Base-by-base conservation (phyloP, 441 rosid species). In the Manihot esculenta region DNA sequence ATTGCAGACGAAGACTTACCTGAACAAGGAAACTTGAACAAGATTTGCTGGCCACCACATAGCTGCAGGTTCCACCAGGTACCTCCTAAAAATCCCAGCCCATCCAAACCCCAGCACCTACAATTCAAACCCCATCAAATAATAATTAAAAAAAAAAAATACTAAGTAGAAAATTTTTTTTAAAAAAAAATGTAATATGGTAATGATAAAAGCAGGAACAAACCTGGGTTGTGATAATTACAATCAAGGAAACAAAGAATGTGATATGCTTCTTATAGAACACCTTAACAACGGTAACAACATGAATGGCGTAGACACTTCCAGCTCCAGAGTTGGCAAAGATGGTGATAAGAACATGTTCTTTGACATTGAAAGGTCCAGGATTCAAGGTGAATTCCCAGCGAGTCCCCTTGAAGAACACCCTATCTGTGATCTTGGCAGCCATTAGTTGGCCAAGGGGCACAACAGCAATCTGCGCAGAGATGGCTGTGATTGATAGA, bases 41-140 rank as follows among this genome's bases (percentile, higher is more conserved):
- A 93, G 96, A 82, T 93, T 93, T 53, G 96, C 90, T 44, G 98
- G 98, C 98, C 98, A 93, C 98, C 98, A 93, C 98, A 93, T 93
- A 9, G 93, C 93, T 49, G 98, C 93, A 17, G 98, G 98, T 79
- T 93, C 98, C 68, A 93, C 97, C 7, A 93, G 79, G 63, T 89
- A 89, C 74, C 77, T 86, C 35, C 98, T 79, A 74, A 88, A 93
- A 62, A 93, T 91, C 42, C 97, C 98, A 11, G 98, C 98, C 98
- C 98, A 93, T 53, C 98, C 98, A 77, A 93, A 93, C 53, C 98
- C 98, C 83, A 93, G 70, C 62, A 93, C 94, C 98, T 93, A 85
- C 74, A 85, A 80, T 77, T 85, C 87, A 79, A 82, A 76, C 72
- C 75, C 63, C 64, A 66, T 7, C 30, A 51, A 18, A 42, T 3